These are phyloP conservation scores for Panicum miliaceum DNA, from an alignment of 176 grass and related monocot genomes.

Conservation along the genomic window DNA sequence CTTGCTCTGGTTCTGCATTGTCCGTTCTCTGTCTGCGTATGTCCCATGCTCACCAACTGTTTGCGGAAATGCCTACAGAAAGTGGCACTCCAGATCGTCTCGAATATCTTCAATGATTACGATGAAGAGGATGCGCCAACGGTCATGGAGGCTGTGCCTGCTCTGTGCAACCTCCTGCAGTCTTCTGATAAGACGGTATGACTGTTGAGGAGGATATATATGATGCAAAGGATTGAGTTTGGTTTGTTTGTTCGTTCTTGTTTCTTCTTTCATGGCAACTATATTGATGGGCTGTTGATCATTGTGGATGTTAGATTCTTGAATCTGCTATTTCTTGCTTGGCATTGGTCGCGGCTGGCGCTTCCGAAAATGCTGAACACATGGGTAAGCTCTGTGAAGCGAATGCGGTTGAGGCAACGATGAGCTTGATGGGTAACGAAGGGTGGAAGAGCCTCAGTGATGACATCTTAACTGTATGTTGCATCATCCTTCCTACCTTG, in stretches of 20 bases:
- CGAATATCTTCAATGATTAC: slow-evolving; percentile 12
- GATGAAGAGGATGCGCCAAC: slow-evolving; percentile 8
- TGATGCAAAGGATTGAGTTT: neutral
- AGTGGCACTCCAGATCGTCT: slow-evolving; percentile 50
- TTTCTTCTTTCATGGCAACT: neutral
- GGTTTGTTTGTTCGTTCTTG: neutral
- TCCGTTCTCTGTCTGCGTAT: neutral
- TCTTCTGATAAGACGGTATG: slow-evolving; percentile 47
- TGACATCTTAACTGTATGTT: slow-evolving; percentile 49
- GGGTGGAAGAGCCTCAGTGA: slow-evolving; percentile 48
- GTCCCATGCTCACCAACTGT: slow-evolving; percentile 20
- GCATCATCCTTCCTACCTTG: neutral
- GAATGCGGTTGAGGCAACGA: slow-evolving; percentile 29
- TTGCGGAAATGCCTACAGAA: slow-evolving; percentile 50
- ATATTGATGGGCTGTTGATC: slow-evolving; percentile 16
- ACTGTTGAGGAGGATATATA: neutral
- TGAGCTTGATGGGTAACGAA: slow-evolving; percentile 50
- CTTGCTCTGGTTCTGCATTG: neutral
- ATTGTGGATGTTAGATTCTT: slow-evolving; percentile 41
- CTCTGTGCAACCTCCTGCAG: slow-evolving; percentile 61
- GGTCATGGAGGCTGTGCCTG: slow-evolving; percentile 55
- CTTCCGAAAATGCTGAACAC: slow-evolving; percentile 31
- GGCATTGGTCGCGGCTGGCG: slow-evolving; percentile 20
- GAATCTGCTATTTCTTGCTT: slow-evolving; percentile 48
- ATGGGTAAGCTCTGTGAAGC: slow-evolving; percentile 52